Evolutionary conservation across 768 basidiomycete species (phyloP), one percentile per base, ranked within the genome.

Genomic region (Suillus bovinus): DNA sequence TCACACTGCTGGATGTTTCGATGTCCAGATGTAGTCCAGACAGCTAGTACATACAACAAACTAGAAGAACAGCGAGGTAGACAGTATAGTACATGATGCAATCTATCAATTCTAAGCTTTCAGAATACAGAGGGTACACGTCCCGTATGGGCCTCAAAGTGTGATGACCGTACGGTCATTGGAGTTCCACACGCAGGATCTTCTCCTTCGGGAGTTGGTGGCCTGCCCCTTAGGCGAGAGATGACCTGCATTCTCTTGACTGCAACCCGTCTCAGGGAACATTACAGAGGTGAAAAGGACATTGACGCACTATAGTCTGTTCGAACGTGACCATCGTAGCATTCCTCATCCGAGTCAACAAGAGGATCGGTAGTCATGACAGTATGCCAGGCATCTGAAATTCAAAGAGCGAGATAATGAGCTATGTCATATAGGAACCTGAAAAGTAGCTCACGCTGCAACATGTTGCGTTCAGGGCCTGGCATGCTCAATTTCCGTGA

Each of bases 341-440:
- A 75, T 69, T 90, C 88, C 47, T 90, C 88, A 63, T 91, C 91
- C 33, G 91, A 92, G 72, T 91, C 89, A 56, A 80, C 74, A 33
- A 92, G 77, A n/a, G 91, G 87, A 69, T 93, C 91, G 41, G 84
- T 83, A 34, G 82, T 84, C 58, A 79, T 82, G 61, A 87, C 79
- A 17, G 83, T 80, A 68, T 89, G 84, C 88, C 88, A 92, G 17
- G 91, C 86, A 70, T 91, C 91, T 93, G 69, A 47, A 44, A 65
- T 63, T 58, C 50, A 47, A 41, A 55, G 46, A 39, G 5, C 57
- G 49, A 36, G 5, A 11, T 58, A 11, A 36, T 42, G 29, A 31
- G 61, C 17, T 16, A 24, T 2, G 24, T 56, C 34, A 20, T 29
- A 60, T 58, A 33, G 47, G 5, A 62, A 53, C 24, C 39, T 36